Percentiles rank a stretch among this genome's conserved stretches.
These are phyloP conservation scores for Trichophyton schoenleinii DNA, from an alignment of 2,329 filamentous ascomycete genomes.

Conservation along the genomic window DNA sequence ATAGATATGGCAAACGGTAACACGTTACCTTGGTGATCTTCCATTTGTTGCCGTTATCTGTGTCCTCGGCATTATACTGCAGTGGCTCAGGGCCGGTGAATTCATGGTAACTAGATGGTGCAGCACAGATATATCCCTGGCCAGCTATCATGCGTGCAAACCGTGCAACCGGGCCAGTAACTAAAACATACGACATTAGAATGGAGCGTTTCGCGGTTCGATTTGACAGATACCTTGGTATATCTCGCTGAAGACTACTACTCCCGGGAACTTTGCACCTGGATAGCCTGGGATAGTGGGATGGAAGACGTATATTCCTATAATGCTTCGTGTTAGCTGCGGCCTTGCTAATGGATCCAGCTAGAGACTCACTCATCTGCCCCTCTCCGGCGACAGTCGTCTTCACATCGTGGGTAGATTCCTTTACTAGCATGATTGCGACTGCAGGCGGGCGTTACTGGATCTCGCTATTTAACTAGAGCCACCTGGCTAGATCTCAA, in stretches of 20 bases:
- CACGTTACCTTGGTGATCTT: constrained; percentile 60
- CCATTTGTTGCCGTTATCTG: constrained; percentile 73
- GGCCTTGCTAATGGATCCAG: neutral
- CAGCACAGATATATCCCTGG: constrained; percentile 85
- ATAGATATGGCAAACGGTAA: neutral
- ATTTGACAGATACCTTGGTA: constrained; percentile 59
- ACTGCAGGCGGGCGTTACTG: neutral
- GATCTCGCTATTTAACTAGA: no score
- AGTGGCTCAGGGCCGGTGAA: constrained; percentile 68
- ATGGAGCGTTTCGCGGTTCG: neutral
- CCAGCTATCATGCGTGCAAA: constrained; percentile 87
- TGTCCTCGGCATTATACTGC: constrained; percentile 76
- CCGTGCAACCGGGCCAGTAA: constrained; percentile 77
- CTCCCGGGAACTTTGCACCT: constrained; percentile 76
- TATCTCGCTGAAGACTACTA: constrained; percentile 85
- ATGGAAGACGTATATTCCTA: constrained; percentile 83
- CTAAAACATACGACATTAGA: constrained; percentile 32
- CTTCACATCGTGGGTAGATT: constrained; percentile 47
- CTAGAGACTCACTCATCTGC: constrained; percentile 39
- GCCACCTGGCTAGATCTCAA: no score
- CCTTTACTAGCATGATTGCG: constrained; percentile 45
- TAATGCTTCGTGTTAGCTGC: neutral
- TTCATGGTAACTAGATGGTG: constrained; percentile 84
- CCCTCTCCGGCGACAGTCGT: constrained; percentile 46
- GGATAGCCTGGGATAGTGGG: constrained; percentile 75